Evolutionary conservation across 2,329 filamentous ascomycete species (phyloP).

Genomic region (Penicillium sp.): DNA sequence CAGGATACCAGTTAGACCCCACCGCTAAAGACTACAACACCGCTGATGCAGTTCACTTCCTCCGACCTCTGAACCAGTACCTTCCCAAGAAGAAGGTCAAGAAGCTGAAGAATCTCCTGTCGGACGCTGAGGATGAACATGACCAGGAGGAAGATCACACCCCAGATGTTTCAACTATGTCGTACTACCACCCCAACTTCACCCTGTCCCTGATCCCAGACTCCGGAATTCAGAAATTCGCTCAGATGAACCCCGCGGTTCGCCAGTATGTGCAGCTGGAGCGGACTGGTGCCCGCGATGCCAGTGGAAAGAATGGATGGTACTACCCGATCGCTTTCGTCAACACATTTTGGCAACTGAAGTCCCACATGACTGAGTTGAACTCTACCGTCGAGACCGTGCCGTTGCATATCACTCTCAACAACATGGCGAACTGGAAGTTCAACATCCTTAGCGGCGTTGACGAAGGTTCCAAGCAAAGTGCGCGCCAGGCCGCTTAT

Average conservation of each 20-base stretch:
- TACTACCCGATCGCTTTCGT: conserved; percentile 87
- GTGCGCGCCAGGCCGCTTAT: conserved; percentile 71
- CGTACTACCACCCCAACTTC: conserved; percentile 93
- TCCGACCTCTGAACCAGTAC: conserved; percentile 82
- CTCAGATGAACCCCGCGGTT: conserved; percentile 67
- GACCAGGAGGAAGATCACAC: conserved; percentile 55
- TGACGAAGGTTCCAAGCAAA: conserved; percentile 83
- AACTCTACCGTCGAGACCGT: conserved; percentile 84
- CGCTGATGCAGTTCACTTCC: conserved; percentile 75
- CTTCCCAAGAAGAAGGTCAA: conserved; percentile 83
- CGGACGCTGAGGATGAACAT: conserved; percentile 49
- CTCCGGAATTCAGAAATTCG: conserved; percentile 66
- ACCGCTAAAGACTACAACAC: conserved; percentile 68
- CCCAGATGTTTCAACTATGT: conserved; percentile 68
- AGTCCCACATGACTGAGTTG: conserved; percentile 82
- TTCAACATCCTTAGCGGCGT: conserved; percentile 81
- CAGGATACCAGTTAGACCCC: conserved; percentile 75
- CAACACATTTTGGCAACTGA: conserved; percentile 97
- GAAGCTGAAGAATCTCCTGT: conserved; percentile 83
- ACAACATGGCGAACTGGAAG: conserved; percentile 83
- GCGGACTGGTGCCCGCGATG: conserved; percentile 75
- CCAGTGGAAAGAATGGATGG: conserved; percentile 83
- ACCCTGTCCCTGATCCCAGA: conserved; percentile 84
- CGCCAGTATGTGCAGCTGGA: conserved; percentile 79
- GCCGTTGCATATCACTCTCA: conserved; percentile 78